Evolutionary conservation across 306 rosid genomes (phyloP), one percentile per base, ranked within the genome.

Genomic region (Quillaja saponaria): DNA sequence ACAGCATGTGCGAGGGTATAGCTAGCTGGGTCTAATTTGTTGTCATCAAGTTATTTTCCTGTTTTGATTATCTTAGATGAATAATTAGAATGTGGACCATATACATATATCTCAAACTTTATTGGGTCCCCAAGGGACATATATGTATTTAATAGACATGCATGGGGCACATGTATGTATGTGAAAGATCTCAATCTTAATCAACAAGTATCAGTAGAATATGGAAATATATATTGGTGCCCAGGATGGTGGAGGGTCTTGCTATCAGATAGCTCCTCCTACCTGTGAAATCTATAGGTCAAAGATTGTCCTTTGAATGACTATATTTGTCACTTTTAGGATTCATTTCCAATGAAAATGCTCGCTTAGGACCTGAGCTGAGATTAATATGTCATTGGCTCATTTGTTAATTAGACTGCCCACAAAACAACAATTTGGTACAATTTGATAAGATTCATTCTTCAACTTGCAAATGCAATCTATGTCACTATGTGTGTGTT

Each of bases 271-370:
- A 75, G 75, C 72, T 66, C 67, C 71, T 63, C 65, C 62, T 73
- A 77, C 81, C 86, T 72, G 67, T 58, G 81, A 80, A 54, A 87
- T 87, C 91, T 80, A 38, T 66, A 50, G 86, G 95, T 84, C 88
- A 84, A 82, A 87, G 91, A 87, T 84, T 72, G 67, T 87, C 46
- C 42, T 71, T 84, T 82, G 86, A 76, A 74, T 40, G 55, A 52
- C 33, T 49, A 46, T 33, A 65, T 58, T 62, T 78, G 28, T 61
- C 73, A 39, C 61, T 60, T 66, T 72, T 63, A 57, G 52, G 55
- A 61, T 18, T 12, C 72, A 71, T 47, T 71, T 55, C 77, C 71
- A 66, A 75, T 68, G 77, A 57, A 74, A 63, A 42, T 67, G 73
- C 63, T 77, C 48, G 71, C 53, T 54, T 63, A 70, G 33, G 66